Evolutionary conservation across 371 early-diverging fungal species (phyloP), one percentile per base, ranked within the genome.

Genomic region (Haplosporangium sp.): DNA sequence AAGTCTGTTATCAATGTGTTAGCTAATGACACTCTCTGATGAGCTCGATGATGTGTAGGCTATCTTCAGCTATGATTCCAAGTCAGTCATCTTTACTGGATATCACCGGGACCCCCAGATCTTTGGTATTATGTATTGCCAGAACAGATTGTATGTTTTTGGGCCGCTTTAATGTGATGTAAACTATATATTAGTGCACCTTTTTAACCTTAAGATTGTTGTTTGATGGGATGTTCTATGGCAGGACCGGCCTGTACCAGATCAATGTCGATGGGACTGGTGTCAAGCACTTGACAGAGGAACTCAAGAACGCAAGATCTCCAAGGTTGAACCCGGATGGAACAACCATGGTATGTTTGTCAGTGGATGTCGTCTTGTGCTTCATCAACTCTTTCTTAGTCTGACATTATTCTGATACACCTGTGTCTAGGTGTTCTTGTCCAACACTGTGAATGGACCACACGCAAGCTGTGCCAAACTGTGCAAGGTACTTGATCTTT

Each of bases 371-470:
- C n/a, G n/a, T n/a, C n/a, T n/a, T n/a, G n/a, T n/a, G n/a, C n/a
- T n/a, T n/a, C n/a, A n/a, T n/a, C n/a, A n/a, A n/a, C n/a, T n/a
- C n/a, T n/a, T n/a, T n/a, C n/a, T n/a, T n/a, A n/a, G n/a, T n/a
- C n/a, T n/a, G n/a, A n/a, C n/a, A n/a, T n/a, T n/a, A n/a, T n/a
- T n/a, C n/a, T n/a, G n/a, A n/a, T n/a, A n/a, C n/a, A n/a, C n/a
- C n/a, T n/a, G n/a, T n/a, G n/a, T n/a, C n/a, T n/a, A n/a, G n/a
- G n/a, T n/a, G n/a, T 92, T 86, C 70, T 63, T 92, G 44, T 84
- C 86, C 1, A 88, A 88, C 45, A 35, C 63, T 1, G 63, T 83
- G 27, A 90, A 91, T 9, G 92, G 92, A 6, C 87, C 92, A 11
- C 92, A 92, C 60, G 85, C 82, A 45, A 71, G 87, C 34, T 86